Conservation (phyloP, 768 basidiomycete genomes). For the Lactarius quietus region DNA sequence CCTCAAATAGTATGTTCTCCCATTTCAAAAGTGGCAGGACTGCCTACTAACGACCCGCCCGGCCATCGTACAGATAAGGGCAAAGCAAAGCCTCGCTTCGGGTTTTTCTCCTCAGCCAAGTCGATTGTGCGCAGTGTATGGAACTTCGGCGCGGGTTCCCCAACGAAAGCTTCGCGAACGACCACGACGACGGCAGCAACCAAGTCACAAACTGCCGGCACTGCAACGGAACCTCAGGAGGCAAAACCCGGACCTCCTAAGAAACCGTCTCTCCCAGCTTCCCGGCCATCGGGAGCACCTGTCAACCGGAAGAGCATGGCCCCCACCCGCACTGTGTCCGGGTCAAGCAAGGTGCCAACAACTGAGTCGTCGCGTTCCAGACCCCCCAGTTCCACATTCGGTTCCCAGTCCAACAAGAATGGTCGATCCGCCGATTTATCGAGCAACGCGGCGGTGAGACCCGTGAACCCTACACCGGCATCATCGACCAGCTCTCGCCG, state of each 20-base stretch:
- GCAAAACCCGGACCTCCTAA: slow-evolving; percentile 2
- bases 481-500: slow-evolving; percentile 16
- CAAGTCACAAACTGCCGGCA: slow-evolving; percentile 28
- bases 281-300: slow-evolving; percentile 10
- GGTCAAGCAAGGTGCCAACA: slow-evolving; percentile 10
- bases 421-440: slow-evolving; percentile 4
- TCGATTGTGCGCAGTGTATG: slow-evolving; percentile 70
- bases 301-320: slow-evolving; percentile 1
- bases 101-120: slow-evolving; percentile 68
- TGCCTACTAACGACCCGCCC: background rate
- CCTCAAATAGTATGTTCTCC: slow-evolving; percentile 27
- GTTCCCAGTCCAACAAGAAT: slow-evolving; percentile 9
- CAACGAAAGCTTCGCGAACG: slow-evolving; percentile 29
- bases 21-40: background rate
- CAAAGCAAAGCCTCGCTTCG: slow-evolving; percentile 55
- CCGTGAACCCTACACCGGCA: slow-evolving; percentile 14
- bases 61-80: slow-evolving; percentile 29
- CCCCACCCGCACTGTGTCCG: slow-evolving; percentile 7
- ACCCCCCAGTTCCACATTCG: slow-evolving; percentile 32
- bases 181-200: slow-evolving; percentile 30
- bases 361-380: slow-evolving; percentile 24
- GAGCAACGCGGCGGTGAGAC: slow-evolving; percentile 13
- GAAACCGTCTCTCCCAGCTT: slow-evolving; percentile 17
- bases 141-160: slow-evolving; percentile 48
- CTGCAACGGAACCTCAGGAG: slow-evolving; percentile 2